Evolutionary conservation across 768 basidiomycete species (phyloP).

Genomic region (Psilocybe tampanensis): DNA sequence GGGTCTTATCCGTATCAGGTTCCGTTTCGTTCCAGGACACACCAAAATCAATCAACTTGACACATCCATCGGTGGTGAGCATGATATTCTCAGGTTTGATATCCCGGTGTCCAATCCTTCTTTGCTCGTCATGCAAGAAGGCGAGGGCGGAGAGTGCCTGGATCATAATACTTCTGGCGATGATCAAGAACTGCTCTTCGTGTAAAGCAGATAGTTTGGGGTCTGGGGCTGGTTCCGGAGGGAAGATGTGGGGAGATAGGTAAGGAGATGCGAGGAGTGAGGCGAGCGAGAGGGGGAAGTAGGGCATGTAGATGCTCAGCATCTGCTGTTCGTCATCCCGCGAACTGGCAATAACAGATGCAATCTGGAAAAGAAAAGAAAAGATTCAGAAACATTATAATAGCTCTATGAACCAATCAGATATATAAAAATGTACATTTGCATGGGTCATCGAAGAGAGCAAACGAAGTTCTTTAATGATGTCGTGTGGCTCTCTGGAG

Average conservation of each 20-base stretch:
- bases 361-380: slow-evolving; percentile 49
- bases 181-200: slow-evolving; percentile 42
- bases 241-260: slow-evolving; percentile 48
- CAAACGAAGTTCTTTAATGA: slow-evolving; percentile 62
- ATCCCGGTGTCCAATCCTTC: slow-evolving; percentile 79
- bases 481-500: slow-evolving; percentile 68
- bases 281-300: slow-evolving; percentile 55
- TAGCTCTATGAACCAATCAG: no score
- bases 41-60: slow-evolving; percentile 88
- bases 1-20: slow-evolving; percentile 26
- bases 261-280: slow-evolving; percentile 46
- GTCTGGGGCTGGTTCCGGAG: slow-evolving; percentile 20
- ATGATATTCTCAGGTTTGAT: slow-evolving; percentile 85
- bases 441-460: slow-evolving; percentile 46
- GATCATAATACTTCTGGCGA: slow-evolving; percentile 64
- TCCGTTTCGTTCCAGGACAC: slow-evolving; percentile 45
- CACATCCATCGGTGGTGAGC: slow-evolving; percentile 57
- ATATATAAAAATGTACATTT: no score
- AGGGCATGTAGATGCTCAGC: slow-evolving; percentile 73
- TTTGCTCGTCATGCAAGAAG: slow-evolving; percentile 61
- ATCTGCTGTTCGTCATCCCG: slow-evolving; percentile 37
- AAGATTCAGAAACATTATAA: neutral
- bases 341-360: slow-evolving; percentile 49
- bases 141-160: slow-evolving; percentile 68
- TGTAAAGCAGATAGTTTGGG: slow-evolving; percentile 13